Evolutionary conservation across 169 alveolate genomes (phyloP), one percentile per base, ranked within the genome.

Genomic region (Cryptosporidium xiaoi): DNA sequence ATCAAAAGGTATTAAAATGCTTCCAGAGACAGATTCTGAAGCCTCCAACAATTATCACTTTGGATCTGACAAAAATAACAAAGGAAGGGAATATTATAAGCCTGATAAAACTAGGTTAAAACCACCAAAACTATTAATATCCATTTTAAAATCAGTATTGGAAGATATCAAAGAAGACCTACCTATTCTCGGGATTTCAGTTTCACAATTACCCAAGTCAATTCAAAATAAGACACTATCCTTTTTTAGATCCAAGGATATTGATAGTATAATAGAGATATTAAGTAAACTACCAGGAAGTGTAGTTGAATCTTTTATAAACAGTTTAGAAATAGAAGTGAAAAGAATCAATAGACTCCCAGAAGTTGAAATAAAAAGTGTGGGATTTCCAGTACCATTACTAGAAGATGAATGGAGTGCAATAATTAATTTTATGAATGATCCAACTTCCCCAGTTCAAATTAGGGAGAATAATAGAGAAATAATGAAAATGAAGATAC

Each of bases 341-440:
- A 77, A 62, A 46, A 53, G 66, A 58, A n/a, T 77, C 8, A 55
- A 48, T 29, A 46, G 44, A 46, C 36, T 56, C 16, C 44, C 31
- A 4, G 67, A 62, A 15, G 46, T 46, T 15, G 24, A 8, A 48
- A 31, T 20, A 12, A 71, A 77, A 20, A 60, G 56, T 24, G 13
- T 40, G 10, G 64, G 33, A 60, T 60, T n/a, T 60, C 40, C 60
- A 4, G n/a, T 77, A 1, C 87, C 87, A 27, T 34, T 44, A 15
- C 27, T 77, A 5, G 87, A 77, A 2, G 87, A 77, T 44, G 87
- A 77, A 77, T 77, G 87, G 87, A 77, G 31, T n/a, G 87, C 77
- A 12, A 77, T 77, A 44, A 13, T 77, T 34, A 71, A 77, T 27
- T 77, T 77, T 77, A 77, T 77, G 87, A 13, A 12, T 2, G 87